Percentiles rank a stretch among this genome's conserved stretches.
Evolutionary conservation across 495 filamentous ascomycete genomes (phyloP).

Genomic region (Daldinia decipiens): DNA sequence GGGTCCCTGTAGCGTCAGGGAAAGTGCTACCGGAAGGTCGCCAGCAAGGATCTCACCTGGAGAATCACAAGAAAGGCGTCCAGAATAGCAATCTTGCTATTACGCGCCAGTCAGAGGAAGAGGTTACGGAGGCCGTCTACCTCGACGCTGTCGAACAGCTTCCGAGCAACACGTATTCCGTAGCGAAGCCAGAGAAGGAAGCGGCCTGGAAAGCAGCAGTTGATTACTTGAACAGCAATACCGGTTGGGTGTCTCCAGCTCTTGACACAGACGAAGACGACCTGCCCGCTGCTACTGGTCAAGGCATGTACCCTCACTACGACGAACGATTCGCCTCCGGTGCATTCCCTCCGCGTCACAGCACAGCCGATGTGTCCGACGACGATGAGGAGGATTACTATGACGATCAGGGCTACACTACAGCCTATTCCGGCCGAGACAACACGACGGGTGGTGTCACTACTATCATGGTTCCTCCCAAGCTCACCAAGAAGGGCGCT

Average conservation of each 20-base stretch:
- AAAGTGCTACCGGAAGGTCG: constrained; percentile 3
- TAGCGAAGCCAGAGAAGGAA: constrained; percentile 12
- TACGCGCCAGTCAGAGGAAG: constrained; percentile 33
- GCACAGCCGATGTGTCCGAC: constrained; percentile 47
- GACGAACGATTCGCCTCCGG: neutral
- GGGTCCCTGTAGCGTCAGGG: neutral
- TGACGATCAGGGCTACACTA: constrained; percentile 84
- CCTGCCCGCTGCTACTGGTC: neutral
- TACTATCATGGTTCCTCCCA: constrained; percentile 74
- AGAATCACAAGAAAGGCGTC: constrained; percentile 8
- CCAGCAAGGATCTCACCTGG: constrained; percentile 2
- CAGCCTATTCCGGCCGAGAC: constrained; percentile 78
- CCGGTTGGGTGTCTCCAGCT: constrained; percentile 8
- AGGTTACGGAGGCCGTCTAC: constrained; percentile 54
- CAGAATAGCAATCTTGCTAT: neutral
- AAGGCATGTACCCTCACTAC: constrained; percentile 4
- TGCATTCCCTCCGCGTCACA: constrained; percentile 1
- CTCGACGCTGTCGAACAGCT: constrained; percentile 56
- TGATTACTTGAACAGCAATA: constrained; percentile 3
- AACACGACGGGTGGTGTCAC: constrained; percentile 79
- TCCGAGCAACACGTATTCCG: constrained; percentile 24
- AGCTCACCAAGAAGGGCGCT: constrained; percentile 67
- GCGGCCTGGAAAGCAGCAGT: neutral
- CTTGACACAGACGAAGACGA: neutral
- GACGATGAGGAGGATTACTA: constrained; percentile 80